Evolutionary conservation across 192 early-diverging fungal genomes (phyloP), one percentile per base, ranked within the genome.

Genomic region (Coemansia sp.): DNA sequence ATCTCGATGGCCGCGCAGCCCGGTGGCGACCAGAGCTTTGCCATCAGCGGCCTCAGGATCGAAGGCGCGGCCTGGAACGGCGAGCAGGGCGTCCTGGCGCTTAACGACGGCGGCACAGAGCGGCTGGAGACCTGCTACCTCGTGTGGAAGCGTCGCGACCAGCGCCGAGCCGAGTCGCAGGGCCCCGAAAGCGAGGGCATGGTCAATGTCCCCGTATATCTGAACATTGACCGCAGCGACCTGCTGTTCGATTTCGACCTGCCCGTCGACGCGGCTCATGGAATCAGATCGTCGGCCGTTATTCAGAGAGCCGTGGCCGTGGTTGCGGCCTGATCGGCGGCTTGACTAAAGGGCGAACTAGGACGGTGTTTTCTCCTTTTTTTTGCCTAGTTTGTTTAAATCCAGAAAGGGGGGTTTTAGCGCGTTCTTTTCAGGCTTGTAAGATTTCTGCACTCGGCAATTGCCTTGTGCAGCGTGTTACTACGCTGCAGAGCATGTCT

Each of bases 281-380:
- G 60, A 22, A 61, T 60, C 7, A 59, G 67, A 55, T 49, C 65
- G 16, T 58, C 58, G 16, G 75, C 81, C 18, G 79, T 82, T 30
- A 63, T 83, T 14, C 85, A 85, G 65, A 81, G 87, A 23, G 87
- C 77, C 18, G 83, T 88, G 30, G 87, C 87, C 3, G 56, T 88
- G 27, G 64, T 85, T 11, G 74, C 82, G 1, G 73, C 66, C 6
- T 81, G 49, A 48, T 55, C 27, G 6, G 9, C 2, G 5, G 29
- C 25, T 54, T 29, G 18, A 50, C 9, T 50, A 22, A 11, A 54
- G 7, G 6, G 8, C 50, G 11, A 35, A 35, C 7, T 9, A 35
- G 11, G 34, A 5, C 34, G 6, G 6, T 35, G 34, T 35, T 35
- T 10, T 35, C 34, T 35, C 39, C 13, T 16, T 42, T 42, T 42